Conservation (phyloP, 2,329 filamentous ascomycete genomes). For the Sporothrix brunneoviolacea region DNA sequence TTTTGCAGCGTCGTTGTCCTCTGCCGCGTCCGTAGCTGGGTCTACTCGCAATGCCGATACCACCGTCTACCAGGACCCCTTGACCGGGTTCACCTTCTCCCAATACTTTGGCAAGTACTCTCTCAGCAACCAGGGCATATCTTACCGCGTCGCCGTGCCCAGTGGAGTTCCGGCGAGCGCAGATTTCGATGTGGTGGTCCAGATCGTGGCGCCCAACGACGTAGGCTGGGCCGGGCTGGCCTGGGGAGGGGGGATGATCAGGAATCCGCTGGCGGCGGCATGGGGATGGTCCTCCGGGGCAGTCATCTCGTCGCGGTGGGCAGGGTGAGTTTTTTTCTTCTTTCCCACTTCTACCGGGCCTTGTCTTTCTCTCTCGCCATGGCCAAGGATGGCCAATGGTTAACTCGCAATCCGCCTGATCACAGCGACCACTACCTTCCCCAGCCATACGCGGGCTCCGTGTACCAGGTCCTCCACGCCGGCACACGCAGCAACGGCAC, state of each 20-base stretch:
- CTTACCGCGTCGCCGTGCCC: slow-evolving; percentile 17
- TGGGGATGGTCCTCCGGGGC: slow-evolving; percentile 15
- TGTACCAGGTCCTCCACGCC: slow-evolving; percentile 27
- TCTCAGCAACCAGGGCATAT: slow-evolving; percentile 6
- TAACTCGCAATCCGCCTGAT: too few relatives aligned
- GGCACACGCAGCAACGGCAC: slow-evolving; percentile 34
- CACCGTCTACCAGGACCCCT: slow-evolving; percentile 21
- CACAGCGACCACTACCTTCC: slow-evolving; percentile 28
- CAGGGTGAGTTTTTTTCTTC: slow-evolving; percentile 1
- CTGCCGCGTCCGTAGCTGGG: not conserved
- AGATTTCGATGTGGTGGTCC: slow-evolving; percentile 19
- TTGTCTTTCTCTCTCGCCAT: not conserved
- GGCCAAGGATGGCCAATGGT: too few relatives aligned
- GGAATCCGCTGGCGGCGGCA: slow-evolving; percentile 16
- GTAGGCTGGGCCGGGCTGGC: slow-evolving; percentile 20
- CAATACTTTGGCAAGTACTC: slow-evolving; percentile 15
- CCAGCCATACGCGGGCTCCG: slow-evolving; percentile 22
- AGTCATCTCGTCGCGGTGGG: slow-evolving; percentile 13
- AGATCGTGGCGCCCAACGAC: slow-evolving; percentile 15
- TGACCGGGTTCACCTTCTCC: slow-evolving; percentile 22
- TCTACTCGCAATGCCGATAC: not conserved
- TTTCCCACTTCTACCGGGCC: not conserved
- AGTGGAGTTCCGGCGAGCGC: slow-evolving; percentile 3
- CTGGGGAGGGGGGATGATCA: slow-evolving; percentile 20
- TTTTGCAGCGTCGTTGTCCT: not conserved